Evolutionary conservation across 495 filamentous ascomycete species (phyloP).

Genomic region (Xylaria acuta): DNA sequence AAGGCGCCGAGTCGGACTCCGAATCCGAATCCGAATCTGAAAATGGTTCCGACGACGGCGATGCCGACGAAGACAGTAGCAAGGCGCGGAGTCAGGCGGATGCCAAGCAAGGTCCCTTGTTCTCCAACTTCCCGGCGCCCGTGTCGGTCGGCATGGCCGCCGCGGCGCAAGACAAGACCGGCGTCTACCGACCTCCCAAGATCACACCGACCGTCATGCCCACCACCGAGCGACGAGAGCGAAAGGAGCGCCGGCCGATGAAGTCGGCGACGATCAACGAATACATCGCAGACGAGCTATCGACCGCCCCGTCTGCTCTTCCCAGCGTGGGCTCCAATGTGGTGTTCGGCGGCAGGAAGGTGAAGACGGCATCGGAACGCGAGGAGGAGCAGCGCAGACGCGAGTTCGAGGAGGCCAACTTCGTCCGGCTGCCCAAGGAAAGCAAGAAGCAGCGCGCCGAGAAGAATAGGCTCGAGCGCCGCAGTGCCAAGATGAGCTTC

Average conservation of each 20-base stretch:
- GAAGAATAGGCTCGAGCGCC: conserved; percentile 50
- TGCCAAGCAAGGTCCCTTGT: conserved; percentile 65
- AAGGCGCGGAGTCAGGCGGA: conserved; percentile 60
- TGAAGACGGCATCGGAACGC: conserved; percentile 72
- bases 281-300: conserved; percentile 81
- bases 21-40: conserved; percentile 55
- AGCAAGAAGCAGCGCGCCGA: conserved; percentile 77
- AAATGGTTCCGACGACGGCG: conserved; percentile 39
- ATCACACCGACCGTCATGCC: conserved; percentile 80
- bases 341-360: conserved; percentile 69
- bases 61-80: conserved; percentile 44
- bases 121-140: conserved; percentile 56
- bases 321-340: conserved; percentile 88
- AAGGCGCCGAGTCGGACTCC: conserved; percentile 41
- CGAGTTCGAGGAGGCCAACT: conserved; percentile 87
- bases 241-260: conserved; percentile 60
- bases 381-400: conserved; percentile 72
- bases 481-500: conserved; percentile 60
- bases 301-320: conserved; percentile 74
- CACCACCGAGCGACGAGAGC: conserved; percentile 62
- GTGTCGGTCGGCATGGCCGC: conserved; percentile 46
- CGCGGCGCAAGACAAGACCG: conserved; percentile 47
- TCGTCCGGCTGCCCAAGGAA: conserved; percentile 79
- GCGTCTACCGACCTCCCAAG: conserved; percentile 82
- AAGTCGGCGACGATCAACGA: conserved; percentile 84